Evolutionary conservation across 495 filamentous ascomycete species (phyloP), one percentile per base, ranked within the genome.

Genomic region (Evernia prunastri): DNA sequence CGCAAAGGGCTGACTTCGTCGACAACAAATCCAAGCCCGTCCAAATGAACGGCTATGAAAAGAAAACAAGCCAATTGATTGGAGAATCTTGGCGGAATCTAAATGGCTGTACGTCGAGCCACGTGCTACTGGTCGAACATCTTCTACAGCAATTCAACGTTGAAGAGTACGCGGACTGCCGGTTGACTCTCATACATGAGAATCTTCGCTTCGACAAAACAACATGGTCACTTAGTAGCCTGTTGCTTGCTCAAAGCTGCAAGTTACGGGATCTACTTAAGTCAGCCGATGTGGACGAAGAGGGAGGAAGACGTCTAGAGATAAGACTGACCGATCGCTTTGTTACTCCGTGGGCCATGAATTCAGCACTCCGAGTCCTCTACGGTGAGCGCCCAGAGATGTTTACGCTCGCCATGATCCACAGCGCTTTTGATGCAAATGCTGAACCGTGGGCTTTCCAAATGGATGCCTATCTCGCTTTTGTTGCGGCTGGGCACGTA

Each of bases 241-340:
- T 84, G 25, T 70, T 86, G 4, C 64, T 85, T 56, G 77, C 79
- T 29, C 80, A 79, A 56, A 84, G 81, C 68, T 72, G 75, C 13
- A 72, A 71, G 7, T 66, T 86, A 18, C 75, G 73, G 66, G 66
- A 71, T 12, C 60, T 76, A 33, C 67, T 79, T 60, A 60, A 61
- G 59, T 57, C 39, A 64, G 66, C 63, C 63, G 54, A 56, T 37
- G 56, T 36, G 17, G 63, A 60, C 42, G 54, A 39, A 43, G 67
- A 74, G 60, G 71, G 68, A 63, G 49, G 69, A 59, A 59, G 58
- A 23, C 31, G 70, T n/a, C 68, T 85, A 33, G 68, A 73, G 1
- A 67, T 84, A 33, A 74, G 78, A 56, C 69, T 76, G 18, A 74
- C 73, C 29, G 79, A 82, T 64, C 74, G 76, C 25, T 82, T 80